A percentile compares a stretch with the other conserved stretches of the same genome.
Conservation (phyloP, 176 grass and related monocot species). For the Bromus sterilis region DNA sequence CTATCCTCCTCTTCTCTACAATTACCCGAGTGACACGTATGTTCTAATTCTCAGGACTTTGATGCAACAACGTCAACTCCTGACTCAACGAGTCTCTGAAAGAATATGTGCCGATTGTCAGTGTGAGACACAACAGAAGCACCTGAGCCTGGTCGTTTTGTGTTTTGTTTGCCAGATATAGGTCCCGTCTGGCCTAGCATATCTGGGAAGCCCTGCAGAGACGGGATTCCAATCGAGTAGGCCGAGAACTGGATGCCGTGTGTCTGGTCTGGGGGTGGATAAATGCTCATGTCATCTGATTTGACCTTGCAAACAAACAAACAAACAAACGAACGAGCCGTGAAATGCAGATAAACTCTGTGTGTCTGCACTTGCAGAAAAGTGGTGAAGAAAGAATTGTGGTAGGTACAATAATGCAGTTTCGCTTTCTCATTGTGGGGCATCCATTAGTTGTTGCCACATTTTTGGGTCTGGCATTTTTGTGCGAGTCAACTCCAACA, state of each 20-base stretch:
- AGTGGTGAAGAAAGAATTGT: neutral
- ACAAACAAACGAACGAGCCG: neutral
- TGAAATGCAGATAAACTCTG: neutral
- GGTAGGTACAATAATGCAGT: neutral
- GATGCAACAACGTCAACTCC: constrained; percentile 4
- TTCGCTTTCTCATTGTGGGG: neutral
- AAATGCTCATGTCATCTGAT: constrained; percentile 21
- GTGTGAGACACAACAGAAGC: constrained; percentile 13
- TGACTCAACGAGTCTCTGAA: neutral
- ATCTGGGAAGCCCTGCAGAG: constrained; percentile 2
- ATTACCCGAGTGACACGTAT: neutral
- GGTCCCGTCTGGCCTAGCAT: constrained; percentile 1
- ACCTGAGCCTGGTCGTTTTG: neutral
- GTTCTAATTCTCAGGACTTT: neutral
- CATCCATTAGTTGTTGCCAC: neutral
- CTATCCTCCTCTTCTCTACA: neutral
- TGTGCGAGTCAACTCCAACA: neutral
- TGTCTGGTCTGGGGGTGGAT: neutral
- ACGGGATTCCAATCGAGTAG: constrained; percentile 19
- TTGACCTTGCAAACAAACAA: neutral
- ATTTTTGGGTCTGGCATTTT: neutral
- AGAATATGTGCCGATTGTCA: neutral
- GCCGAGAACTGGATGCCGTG: constrained; percentile 17
- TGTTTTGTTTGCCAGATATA: constrained; percentile 17
- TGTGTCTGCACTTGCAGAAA: neutral